A percentile compares a stretch with the other conserved stretches of the same genome.
phyloP scores from a whole-genome alignment of 176 grass and related monocot genomes.

The Oryza australiensis region DNA sequence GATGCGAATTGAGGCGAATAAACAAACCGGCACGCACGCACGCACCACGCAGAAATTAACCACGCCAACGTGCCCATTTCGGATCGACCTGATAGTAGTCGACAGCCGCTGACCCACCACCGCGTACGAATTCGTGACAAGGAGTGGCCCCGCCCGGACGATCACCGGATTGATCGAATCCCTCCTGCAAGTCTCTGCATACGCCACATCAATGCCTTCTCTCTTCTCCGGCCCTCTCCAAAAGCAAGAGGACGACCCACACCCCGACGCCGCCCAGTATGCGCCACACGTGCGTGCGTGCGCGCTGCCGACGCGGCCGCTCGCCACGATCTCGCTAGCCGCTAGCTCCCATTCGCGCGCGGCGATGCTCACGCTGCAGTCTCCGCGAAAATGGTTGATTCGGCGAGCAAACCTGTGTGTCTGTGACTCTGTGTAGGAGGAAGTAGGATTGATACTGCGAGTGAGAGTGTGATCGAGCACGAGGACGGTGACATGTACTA shows the following conservation, averaged over 20 bases:
- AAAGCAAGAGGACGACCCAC: neutral
- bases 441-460: too few species aligned
- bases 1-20: neutral
- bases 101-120: neutral
- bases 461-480: too few species aligned
- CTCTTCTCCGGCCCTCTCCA: neutral
- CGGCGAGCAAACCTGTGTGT: neutral
- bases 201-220: neutral
- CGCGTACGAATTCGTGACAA: neutral
- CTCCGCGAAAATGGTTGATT: neutral
- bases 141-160: neutral
- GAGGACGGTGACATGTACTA: too few species aligned
- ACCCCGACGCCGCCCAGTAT: neutral
- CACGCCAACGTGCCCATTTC: neutral
- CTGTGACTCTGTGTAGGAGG: too few species aligned
- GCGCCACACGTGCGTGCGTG: conserved; percentile 11
- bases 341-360: too few species aligned
- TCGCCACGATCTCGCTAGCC: neutral
- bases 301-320: neutral
- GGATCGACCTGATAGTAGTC: neutral
- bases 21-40: neutral
- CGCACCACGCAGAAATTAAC: neutral
- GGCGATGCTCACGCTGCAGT: too few species aligned
- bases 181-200: neutral
- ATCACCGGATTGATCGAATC: neutral